These are phyloP conservation scores for Mimosa pudica DNA, from an alignment of 306 rosid species.

Conservation along the genomic window DNA sequence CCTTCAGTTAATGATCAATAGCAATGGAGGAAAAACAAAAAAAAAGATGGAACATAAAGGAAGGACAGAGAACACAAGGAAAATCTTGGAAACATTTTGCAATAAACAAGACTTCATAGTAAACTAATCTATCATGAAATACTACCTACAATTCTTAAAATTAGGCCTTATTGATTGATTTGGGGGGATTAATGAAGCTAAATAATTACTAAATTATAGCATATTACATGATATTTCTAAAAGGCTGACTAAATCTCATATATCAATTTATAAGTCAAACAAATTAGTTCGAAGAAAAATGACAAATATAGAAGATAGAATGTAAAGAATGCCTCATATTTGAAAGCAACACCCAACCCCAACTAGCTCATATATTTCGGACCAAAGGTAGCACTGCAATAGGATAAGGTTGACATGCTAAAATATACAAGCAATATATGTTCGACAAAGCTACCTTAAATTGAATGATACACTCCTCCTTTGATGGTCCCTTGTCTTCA, in stretches of 20 bases:
- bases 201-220: no score
- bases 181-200: no score
- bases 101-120: neutral
- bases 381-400: neutral
- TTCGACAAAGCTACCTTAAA: slow-evolving; percentile 68
- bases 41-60: neutral
- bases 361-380: no score
- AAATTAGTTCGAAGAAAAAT: no score
- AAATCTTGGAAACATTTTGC: neutral
- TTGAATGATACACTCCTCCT: slow-evolving; percentile 83
- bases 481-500: slow-evolving; percentile 78
- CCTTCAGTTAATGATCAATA: neutral
- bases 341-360: no score
- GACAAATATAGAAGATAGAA: no score
- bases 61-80: neutral
- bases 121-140: slow-evolving; percentile 20
- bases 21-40: neutral
- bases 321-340: no score
- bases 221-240: no score
- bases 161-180: no score
- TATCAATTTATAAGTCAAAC: no score
- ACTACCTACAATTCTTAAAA: no score
- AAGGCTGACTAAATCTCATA: no score
- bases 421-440: neutral
- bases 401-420: slow-evolving; percentile 4